A percentile compares a stretch with the other conserved stretches of the same genome.
These are phyloP conservation scores for Tylopilus sp. DNA, from an alignment of 768 basidiomycete species.

Conservation along the genomic window DNA sequence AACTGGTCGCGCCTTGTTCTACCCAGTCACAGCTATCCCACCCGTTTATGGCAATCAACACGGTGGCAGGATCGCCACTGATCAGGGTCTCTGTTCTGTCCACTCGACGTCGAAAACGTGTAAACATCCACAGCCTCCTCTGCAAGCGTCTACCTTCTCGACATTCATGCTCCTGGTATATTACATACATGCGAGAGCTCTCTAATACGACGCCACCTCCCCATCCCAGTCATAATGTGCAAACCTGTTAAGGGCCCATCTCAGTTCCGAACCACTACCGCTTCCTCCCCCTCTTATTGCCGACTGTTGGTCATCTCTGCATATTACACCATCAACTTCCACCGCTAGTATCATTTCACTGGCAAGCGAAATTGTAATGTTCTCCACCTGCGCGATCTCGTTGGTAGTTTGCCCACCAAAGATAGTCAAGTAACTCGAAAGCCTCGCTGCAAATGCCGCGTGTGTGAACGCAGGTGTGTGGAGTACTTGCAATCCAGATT, in stretches of 20 bases:
- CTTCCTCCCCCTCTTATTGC: constrained; percentile 37
- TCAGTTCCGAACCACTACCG: constrained; percentile 55
- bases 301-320: constrained; percentile 63
- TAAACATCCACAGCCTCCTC: constrained; percentile 12
- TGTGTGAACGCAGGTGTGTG: constrained; percentile 78
- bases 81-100: constrained; percentile 14
- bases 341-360: constrained; percentile 75
- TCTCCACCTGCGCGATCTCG: constrained; percentile 70
- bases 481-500: constrained; percentile 73
- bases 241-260: constrained; percentile 73
- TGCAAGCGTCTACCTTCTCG: constrained; percentile 5
- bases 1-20: background rate
- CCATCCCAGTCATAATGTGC: constrained; percentile 75
- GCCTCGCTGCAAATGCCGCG: constrained; percentile 63
- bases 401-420: constrained; percentile 55
- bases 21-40: background rate
- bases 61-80: constrained; percentile 17
- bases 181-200: background rate
- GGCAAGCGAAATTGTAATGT: constrained; percentile 67
- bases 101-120: constrained; percentile 28
- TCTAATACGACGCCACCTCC: constrained; percentile 30
- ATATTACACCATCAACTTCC: constrained; percentile 67
- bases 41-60: constrained; percentile 5
- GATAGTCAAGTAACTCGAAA: constrained; percentile 52
- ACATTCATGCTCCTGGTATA: constrained; percentile 5